These are phyloP conservation scores for Yamadazyma songkhlaensis DNA, from an alignment of 1,139 yeast species.

Conservation along the genomic window DNA sequence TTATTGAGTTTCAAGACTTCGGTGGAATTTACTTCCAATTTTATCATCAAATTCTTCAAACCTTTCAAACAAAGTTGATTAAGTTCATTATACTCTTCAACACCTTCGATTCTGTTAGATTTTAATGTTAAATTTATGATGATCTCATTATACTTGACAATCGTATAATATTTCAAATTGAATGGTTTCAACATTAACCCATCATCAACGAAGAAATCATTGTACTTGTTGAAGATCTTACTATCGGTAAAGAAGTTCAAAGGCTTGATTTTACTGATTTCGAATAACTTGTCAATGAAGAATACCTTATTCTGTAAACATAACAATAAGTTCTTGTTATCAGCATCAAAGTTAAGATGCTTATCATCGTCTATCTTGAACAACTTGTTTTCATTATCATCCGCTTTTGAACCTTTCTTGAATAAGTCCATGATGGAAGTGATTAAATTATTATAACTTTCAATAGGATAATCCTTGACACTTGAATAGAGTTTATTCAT, in stretches of 20 bases:
- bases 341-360: too few species aligned
- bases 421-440: conserved; percentile 39
- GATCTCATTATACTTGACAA: conserved; percentile 48
- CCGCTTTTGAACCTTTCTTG: background rate
- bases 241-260: conserved; percentile 40
- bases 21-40: conserved; percentile 21
- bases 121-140: conserved; percentile 45
- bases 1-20: conserved; percentile 47
- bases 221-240: conserved; percentile 45
- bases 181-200: conserved; percentile 23
- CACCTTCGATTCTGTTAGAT: conserved; percentile 28
- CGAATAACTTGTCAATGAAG: conserved; percentile 36
- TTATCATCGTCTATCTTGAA: too few species aligned
- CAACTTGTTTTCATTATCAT: background rate
- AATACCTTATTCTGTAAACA: conserved; percentile 45
- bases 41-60: conserved; percentile 28
- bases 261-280: conserved; percentile 50
- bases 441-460: conserved; percentile 48
- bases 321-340: conserved; percentile 1
- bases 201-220: conserved; percentile 39
- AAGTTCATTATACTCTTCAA: conserved; percentile 20
- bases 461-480: conserved; percentile 49
- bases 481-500: conserved; percentile 61
- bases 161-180: conserved; percentile 15
- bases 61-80: conserved; percentile 21